Base-by-base conservation (phyloP, 1,139 yeast species). In the Nakaseomyces glabratus region DNA sequence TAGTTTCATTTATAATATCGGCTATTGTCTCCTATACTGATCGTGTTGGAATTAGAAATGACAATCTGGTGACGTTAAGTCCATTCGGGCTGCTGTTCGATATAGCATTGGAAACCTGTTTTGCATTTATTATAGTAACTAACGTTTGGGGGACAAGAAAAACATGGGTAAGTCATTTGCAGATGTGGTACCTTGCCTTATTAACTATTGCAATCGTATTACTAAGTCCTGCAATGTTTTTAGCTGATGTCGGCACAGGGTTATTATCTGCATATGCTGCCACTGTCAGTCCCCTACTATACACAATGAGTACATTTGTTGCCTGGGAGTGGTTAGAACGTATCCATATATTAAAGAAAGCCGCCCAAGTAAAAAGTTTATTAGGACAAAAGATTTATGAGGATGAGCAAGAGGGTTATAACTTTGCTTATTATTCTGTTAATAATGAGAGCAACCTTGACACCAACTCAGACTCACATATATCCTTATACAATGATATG, bases 291-390 rank as follows among this genome's bases (percentile, higher is more conserved):
- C 74, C 84, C 24, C 77, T 80, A 1, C 69, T 79, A 6, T 81
- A 78, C 52, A 76, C 81, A n/a, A 66, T 79, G 19, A 71, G 84
- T 35, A 82, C 82, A 30, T 81, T 82, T 4, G 68, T 81, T 12
- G 85, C 84, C 0, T 84, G 94, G 93, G 93, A 80, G 57, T 84
- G 94, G 93, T 72, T 84, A 42, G 85, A 82, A 51, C 68, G 82
- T 42, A 69, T 79, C 35, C 71, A 71, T 40, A 61, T 68, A 10
- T 60, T 77, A 19, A 79, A 78, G 61, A 71, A 71, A 45, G 67
- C 66, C n/a, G 71, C 71, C 41, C 93, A 84, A 47, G 76, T 77
- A 35, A 78, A 75, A 39, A 93, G 95, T 1, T 75, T 85, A 2
- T 59, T 85, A 34, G 96, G 96, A 0, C 63, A 95, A 42, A 73